Base-by-base conservation (phyloP, 805 yeast genomes). In the Metschnikowia anglica region DNA sequence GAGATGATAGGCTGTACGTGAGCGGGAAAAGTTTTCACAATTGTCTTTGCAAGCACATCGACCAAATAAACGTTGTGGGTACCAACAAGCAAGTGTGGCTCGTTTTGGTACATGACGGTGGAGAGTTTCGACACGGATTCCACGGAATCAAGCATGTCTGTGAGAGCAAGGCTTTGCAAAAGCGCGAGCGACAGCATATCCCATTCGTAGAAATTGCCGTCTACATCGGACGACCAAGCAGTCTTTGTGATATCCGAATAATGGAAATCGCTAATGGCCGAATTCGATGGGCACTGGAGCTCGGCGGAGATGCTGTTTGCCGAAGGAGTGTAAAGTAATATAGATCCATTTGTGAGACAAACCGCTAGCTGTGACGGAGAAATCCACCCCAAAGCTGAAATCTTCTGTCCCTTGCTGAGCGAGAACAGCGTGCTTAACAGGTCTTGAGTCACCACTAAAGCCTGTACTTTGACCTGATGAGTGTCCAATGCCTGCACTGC, bases 1-100 rank as follows among this genome's bases (percentile, higher is more conserved):
- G 79, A 62, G 52, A 70, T 72, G 30, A 88, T 74, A 3, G 88
- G 83, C 15, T 85, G 75, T 23, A 86, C 78, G 58, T 88, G 95
- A 20, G 91, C 95, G 2, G 95, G 88, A 58, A 78, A 80, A 1
- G 81, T 73, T 51, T 68, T 70, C 13, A 74, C 62, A 2, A 79
- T 63, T 39, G 65, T 62, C 30, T 56, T 59, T 46, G 69, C 21
- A 47, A 58, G 43, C 5, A 62, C 53, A 53, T 80, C 79, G 18
- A 81, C 62, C 42, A 85, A 60, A 48, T 74, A 74, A 4, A 86
- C 73, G 28, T 82, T 74, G 52, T 87, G 87, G 2, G 91, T 81
- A 2, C 86, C 88, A 11, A 80, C 65, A 43, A 85, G 69, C 25
- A 84, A 55, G 53, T 76, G 77, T 12, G 72, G 68, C 47, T 58